Evolutionary conservation across 2,329 filamentous ascomycete genomes (phyloP).

Genomic region (Colletotrichum paranaense): DNA sequence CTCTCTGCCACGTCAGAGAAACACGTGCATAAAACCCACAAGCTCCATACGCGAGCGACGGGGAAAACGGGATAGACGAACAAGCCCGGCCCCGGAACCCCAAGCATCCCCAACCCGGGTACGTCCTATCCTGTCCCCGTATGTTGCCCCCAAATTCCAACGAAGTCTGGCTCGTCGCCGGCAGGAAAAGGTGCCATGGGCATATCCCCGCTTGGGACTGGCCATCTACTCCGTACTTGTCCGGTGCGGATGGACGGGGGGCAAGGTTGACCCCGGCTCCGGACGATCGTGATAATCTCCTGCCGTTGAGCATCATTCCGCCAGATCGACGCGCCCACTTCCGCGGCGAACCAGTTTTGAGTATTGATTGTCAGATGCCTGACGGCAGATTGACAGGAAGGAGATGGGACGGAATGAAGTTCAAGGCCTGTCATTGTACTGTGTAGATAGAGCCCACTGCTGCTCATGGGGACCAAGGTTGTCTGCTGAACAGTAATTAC

Average conservation of each 20-base stretch:
- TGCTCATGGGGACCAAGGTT: background rate
- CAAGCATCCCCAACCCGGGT: too few species aligned
- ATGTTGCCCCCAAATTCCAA: background rate
- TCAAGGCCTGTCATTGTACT: background rate
- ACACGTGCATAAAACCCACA: too few species aligned
- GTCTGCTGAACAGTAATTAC: background rate
- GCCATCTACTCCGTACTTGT: too few species aligned
- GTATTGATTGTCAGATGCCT: background rate
- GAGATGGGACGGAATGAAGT: background rate
- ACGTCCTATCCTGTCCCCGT: background rate
- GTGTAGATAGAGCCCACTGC: background rate
- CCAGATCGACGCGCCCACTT: background rate
- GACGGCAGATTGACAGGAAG: background rate
- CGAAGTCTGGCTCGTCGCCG: background rate
- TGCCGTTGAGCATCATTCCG: background rate
- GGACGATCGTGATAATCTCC: background rate
- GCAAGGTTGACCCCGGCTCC: background rate
- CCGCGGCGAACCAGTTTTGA: background rate
- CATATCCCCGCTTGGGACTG: background rate
- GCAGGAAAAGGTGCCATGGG: background rate
- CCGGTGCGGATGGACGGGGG: too few species aligned
- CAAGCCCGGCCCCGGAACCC: too few species aligned
- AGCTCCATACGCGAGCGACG: too few species aligned
- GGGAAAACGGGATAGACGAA: too few species aligned
- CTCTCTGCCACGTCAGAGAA: conserved; percentile 10